phyloP scores from a whole-genome alignment of 371 early-diverging fungal species.

The Chytridium lagenaria region DNA sequence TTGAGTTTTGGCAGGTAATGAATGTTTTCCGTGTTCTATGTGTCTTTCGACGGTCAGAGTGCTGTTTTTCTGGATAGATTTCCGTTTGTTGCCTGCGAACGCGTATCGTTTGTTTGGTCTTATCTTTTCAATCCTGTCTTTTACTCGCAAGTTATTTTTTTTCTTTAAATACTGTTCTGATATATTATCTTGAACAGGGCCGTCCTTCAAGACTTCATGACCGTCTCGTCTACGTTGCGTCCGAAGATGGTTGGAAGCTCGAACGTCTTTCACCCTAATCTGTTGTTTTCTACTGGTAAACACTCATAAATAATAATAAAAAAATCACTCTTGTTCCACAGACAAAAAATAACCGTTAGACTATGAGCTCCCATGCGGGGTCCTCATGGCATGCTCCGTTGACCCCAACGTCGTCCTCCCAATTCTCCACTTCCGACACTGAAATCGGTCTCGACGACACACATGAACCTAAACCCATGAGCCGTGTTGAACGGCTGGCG shows the following conservation, averaged over 20 bases:
- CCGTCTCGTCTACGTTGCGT: constrained; percentile 37
- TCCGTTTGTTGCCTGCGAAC: too few species aligned
- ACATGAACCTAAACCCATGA: too few species aligned
- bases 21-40: too few species aligned
- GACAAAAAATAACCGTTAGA: neutral
- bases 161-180: neutral
- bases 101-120: neutral
- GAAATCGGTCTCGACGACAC: neutral
- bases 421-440: neutral
- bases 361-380: too few species aligned
- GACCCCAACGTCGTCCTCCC: neutral
- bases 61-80: too few species aligned
- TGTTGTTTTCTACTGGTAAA: neutral
- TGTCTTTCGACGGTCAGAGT: too few species aligned
- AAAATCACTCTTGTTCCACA: neutral
- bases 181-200: constrained; percentile 36
- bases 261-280: constrained; percentile 37
- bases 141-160: too few species aligned
- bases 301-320: neutral
- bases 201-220: constrained; percentile 54
- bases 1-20: constrained; percentile 55
- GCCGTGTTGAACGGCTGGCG: neutral
- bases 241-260: constrained; percentile 27
- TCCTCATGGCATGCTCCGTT: neutral
- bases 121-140: neutral